phyloP scores from a whole-genome alignment of 164 flowering plant species.

The Chimonanthus salicifolius region DNA sequence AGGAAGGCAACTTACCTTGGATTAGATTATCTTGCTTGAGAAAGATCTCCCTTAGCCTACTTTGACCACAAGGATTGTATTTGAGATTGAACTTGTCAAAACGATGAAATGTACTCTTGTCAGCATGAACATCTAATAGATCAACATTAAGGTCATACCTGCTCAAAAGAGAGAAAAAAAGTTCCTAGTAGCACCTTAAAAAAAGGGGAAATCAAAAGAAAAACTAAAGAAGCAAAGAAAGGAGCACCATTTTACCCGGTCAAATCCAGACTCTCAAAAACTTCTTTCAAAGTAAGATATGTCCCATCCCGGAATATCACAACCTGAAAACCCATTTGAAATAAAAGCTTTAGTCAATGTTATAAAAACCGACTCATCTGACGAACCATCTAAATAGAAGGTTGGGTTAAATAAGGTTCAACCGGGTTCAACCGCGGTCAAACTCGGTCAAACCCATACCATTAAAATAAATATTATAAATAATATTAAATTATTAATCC shows the following conservation, averaged over 20 bases:
- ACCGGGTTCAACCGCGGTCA: too few species aligned
- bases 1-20: constrained; percentile 44
- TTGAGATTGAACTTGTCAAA: constrained; percentile 99
- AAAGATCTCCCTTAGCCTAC: constrained; percentile 98
- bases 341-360: not conserved
- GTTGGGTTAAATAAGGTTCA: too few species aligned
- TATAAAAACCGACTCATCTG: too few species aligned
- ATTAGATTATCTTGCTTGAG: constrained; percentile 98
- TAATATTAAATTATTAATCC: too few species aligned
- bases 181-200: not conserved
- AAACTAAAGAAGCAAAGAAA: not conserved
- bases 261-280: constrained; percentile 94
- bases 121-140: constrained; percentile 98
- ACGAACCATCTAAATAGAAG: too few species aligned
- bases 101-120: constrained; percentile 99
- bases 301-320: constrained; percentile 98
- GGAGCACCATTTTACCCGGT: constrained; percentile 51
- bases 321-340: constrained; percentile 44
- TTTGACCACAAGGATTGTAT: constrained; percentile 99
- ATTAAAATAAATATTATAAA: too few species aligned
- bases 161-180: constrained; percentile 19
- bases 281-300: constrained; percentile 87
- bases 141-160: constrained; percentile 99
- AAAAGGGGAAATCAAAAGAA: not conserved
- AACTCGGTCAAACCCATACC: too few species aligned